A percentile compares a stretch with the other conserved stretches of the same genome.
Conservation (phyloP, 1,284 basidiomycete genomes). For the Baeospora myosura region DNA sequence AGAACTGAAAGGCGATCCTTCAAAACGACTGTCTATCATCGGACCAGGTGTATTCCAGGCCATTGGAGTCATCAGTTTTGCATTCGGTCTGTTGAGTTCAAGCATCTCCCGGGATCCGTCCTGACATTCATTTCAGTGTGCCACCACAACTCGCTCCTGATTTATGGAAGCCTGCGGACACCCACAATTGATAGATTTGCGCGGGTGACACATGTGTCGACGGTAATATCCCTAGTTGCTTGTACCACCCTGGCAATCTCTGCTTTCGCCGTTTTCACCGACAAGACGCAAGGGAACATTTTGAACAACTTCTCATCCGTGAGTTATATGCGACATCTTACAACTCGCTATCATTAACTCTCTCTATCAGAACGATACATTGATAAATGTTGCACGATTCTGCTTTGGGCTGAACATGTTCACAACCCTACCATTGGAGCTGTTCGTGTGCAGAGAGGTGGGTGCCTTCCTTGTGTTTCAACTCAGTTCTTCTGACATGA, state of each 20-base stretch:
- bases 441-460: constrained; percentile 92
- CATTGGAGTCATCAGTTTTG: constrained; percentile 93
- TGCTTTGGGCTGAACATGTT: constrained; percentile 99
- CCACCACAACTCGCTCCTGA: constrained; percentile 89
- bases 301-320: constrained; percentile 85
- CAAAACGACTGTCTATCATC: constrained; percentile 65
- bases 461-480: constrained; percentile 8
- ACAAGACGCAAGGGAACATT: constrained; percentile 91
- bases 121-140: constrained; percentile 49
- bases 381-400: constrained; percentile 91
- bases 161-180: constrained; percentile 88
- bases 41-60: constrained; percentile 81
- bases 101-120: background rate
- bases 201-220: constrained; percentile 89
- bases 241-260: constrained; percentile 85
- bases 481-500: background rate
- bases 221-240: constrained; percentile 71
- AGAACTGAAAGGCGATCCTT: constrained; percentile 72
- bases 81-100: constrained; percentile 46
- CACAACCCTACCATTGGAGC: constrained; percentile 87
- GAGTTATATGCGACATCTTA: constrained; percentile 15
- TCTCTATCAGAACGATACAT: constrained; percentile 53
- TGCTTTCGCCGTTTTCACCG: constrained; percentile 89
- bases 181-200: constrained; percentile 95
- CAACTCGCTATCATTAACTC: background rate